phyloP scores from a whole-genome alignment of 495 filamentous ascomycete species.

The Hypoxylon lienhwacheense region DNA sequence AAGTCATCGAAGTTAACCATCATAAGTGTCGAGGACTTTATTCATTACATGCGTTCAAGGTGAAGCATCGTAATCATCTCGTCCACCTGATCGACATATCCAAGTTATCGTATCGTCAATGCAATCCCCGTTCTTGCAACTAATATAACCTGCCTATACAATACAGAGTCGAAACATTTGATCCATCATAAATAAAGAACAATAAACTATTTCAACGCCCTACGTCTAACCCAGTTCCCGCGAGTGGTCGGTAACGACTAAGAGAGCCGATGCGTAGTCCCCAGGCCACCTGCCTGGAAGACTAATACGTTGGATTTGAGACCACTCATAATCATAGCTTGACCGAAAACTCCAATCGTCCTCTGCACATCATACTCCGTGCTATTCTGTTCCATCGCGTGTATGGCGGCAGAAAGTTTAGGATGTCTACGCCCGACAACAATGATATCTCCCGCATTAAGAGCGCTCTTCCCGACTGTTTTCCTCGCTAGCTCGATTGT shows the following conservation, averaged over 20 bases:
- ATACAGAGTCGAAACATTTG: neutral
- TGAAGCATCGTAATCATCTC: neutral
- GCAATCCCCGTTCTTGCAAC: neutral
- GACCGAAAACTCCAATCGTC: constrained; percentile 69
- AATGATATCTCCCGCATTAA: constrained; percentile 78
- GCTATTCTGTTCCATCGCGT: constrained; percentile 34
- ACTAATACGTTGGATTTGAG: constrained; percentile 76
- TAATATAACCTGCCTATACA: neutral
- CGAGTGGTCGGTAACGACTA: neutral
- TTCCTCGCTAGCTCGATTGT: constrained; percentile 52
- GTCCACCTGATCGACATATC: constrained; percentile 1
- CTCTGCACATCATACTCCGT: constrained; percentile 54
- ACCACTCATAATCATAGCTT: constrained; percentile 61
- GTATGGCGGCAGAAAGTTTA: constrained; percentile 35
- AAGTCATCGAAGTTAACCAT: neutral
- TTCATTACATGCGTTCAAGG: constrained; percentile 2
- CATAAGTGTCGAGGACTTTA: neutral
- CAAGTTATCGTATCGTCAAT: constrained; percentile 5
- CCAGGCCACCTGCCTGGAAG: constrained; percentile 57
- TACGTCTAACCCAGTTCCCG: neutral
- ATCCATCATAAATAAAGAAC: neutral
- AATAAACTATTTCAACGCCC: neutral
- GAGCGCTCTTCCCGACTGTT: constrained; percentile 61
- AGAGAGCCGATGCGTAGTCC: neutral
- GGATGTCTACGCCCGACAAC: constrained; percentile 66